Base-by-base conservation (phyloP, 2,329 filamentous ascomycete species). In the Epichloe glyceriae region DNA sequence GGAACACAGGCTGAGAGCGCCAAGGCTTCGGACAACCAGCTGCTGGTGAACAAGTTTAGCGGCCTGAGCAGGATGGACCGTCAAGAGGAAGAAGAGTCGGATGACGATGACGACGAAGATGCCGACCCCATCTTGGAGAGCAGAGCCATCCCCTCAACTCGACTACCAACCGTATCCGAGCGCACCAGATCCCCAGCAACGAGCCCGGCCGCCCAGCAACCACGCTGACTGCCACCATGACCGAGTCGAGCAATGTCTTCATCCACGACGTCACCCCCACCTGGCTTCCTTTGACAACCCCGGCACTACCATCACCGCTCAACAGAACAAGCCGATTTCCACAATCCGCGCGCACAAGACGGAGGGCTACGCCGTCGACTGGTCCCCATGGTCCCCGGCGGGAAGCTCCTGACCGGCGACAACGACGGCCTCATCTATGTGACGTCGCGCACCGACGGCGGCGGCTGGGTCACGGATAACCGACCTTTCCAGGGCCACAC, bases 341-440 rank as follows among this genome's bases (percentile, higher is more conserved):
- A 96, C 88, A 3, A 82, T 98, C 59, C 81, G 86, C 59, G 88
- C 91, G 59, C 93, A 98, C 78, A 91, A 90, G 70, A 73, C 82
- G 12, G 93, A 98, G 73, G 93, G 93, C 46, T 98, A 97, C 66
- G 93, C 88, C 0, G 70, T 98, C n/a, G 93, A 96, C 70, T 98
- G 93, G 93, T 95, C 90, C 26, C 88, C 1, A 57, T 59, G 7
- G 77, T 87, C 44, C 80, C 88, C 0, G 78, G 83, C 45, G 90
- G 90, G 53, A 93, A 91, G 69, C 81, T 98, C 3, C 70, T 95
- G 44, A 96, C 91, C 0, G 93, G 93, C 56, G 93, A 98, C 69
- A 88, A 90, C 63, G 78, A 90, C 57, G 93, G 93, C 53, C 74
- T 85, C 54, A 96, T 98, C 64, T 97, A 89, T 68, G 75, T 83